Evolutionary conservation across 2,329 filamentous ascomycete species (phyloP), one percentile per base, ranked within the genome.

Genomic region (Trichoderma oligosporum): DNA sequence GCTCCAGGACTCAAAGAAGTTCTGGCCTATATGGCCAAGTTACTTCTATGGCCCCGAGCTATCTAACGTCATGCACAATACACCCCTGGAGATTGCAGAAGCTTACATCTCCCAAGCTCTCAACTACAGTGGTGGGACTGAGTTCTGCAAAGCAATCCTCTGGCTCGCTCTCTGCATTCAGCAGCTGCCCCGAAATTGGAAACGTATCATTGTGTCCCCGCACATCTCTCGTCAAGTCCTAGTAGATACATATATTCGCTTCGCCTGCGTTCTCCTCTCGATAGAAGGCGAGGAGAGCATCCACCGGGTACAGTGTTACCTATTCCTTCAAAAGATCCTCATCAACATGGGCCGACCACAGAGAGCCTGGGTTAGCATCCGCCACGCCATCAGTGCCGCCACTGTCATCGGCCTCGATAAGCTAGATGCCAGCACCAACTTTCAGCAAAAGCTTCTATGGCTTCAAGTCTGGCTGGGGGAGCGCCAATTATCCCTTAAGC

Each of bases 261-360:
- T 72, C 16, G 75, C 80, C 14, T 74, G 71, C 69, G 46, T 55
- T 14, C 71, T 79, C 61, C 74, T 83, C 14, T 65, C 78, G 11
- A 70, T 72, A 11, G 76, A 80, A 53, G 78, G 81, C 54, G 75
- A 80, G 46, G 75, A 76, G 8, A 80, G 74, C 1, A 62, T 82
- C 0, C 76, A 82, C 48, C 78, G 77, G 3, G 72, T 84, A 56
- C 80, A 84, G 64, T 78, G 76, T 48, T 71, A 80, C 39, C 68
- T 78, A 47, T 65, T 84, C 11, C 71, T 77, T 38, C 71, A 74
- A 11, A 83, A 82, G 63, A 75, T 79, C 60, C 78, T 80, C 60
- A 69, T 81, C 51, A 79, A 82, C 57, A 76, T 81, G 60, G 82
- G 82, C 2, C 76, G 78, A 39, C 80, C 82, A 9, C 76, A 79